Percentiles rank a stretch among this genome's conserved stretches.
Conservation (phyloP, 768 basidiomycete species). For the Mycena polygramma region DNA sequence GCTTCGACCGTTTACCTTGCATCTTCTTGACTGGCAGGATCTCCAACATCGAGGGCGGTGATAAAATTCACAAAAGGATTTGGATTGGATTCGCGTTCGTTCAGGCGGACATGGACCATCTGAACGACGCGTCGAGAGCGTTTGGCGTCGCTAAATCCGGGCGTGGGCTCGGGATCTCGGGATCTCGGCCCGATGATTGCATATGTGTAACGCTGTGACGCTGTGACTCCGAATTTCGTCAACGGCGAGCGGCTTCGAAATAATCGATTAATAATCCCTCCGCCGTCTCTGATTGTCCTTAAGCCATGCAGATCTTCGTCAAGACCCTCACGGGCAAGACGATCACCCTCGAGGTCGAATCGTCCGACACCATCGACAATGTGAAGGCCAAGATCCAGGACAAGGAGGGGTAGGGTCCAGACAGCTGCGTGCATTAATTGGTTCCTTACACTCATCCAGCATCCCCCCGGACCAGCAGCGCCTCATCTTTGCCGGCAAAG, state of each 20-base stretch:
- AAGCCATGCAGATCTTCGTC: slow-evolving; percentile 12
- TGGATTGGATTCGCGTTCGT: slow-evolving; percentile 35
- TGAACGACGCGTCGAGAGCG: not conserved
- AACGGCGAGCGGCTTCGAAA: no score
- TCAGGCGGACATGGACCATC: slow-evolving; percentile 32
- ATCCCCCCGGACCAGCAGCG: slow-evolving; percentile 94
- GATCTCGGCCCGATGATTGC: no score
- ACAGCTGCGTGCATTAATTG: no score
- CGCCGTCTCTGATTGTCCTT: no score
- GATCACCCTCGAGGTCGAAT: slow-evolving; percentile 99
- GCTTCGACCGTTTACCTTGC: slow-evolving; percentile 53
- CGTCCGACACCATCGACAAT: slow-evolving; percentile 96
- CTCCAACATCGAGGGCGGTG: slow-evolving; percentile 60
- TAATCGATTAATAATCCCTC: no score
- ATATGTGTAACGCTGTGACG: no score
- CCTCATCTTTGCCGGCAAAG: slow-evolving; percentile 69
- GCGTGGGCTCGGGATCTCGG: no score
- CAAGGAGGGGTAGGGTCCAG: slow-evolving; percentile 61
- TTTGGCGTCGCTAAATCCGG: no score
- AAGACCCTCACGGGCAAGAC: slow-evolving; percentile 96
- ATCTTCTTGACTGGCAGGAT: slow-evolving; percentile 65
- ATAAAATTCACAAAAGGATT: slow-evolving; percentile 81
- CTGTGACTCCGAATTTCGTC: no score
- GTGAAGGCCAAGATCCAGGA: slow-evolving; percentile 84
- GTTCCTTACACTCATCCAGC: slow-evolving; percentile 47